Evolutionary conservation across 179 eudicot species (phyloP).

Genomic region (Corrigiola litoralis): DNA sequence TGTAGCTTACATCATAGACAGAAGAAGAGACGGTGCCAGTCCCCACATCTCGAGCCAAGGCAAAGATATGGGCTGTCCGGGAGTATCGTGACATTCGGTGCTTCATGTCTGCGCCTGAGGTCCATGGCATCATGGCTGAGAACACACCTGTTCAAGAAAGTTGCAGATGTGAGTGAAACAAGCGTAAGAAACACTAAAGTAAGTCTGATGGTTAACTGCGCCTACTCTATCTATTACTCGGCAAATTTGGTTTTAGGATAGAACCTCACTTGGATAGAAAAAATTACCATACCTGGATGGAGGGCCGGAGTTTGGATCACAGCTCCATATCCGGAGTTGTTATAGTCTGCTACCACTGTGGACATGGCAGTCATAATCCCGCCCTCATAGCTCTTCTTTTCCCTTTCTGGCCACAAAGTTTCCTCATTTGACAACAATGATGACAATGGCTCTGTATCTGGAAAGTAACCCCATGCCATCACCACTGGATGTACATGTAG

Average conservation of each 20-base stretch:
- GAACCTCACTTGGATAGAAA: no score
- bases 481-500: slow-evolving; percentile 37
- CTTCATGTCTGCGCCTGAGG: slow-evolving; percentile 52
- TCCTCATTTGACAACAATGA: slow-evolving; percentile 48
- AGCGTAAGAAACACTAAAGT: no score
- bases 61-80: slow-evolving; percentile 56
- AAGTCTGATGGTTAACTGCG: no score
- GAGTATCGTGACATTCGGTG: slow-evolving; percentile 41
- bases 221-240: no score
- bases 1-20: no score
- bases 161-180: no score
- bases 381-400: slow-evolving; percentile 51
- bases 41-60: slow-evolving; percentile 47
- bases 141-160: no score
- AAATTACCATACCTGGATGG: no score
- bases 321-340: no score
- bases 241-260: no score
- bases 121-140: slow-evolving; percentile 59
- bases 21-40: slow-evolving; percentile 38
- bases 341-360: no score
- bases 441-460: slow-evolving; percentile 27
- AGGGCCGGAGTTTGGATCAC: slow-evolving; percentile 65
- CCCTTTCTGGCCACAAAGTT: no score
- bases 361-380: slow-evolving; percentile 62
- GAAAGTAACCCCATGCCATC: slow-evolving; percentile 78